Evolutionary conservation across 306 rosid species (phyloP).

Genomic region (Dryas drummondii): DNA sequence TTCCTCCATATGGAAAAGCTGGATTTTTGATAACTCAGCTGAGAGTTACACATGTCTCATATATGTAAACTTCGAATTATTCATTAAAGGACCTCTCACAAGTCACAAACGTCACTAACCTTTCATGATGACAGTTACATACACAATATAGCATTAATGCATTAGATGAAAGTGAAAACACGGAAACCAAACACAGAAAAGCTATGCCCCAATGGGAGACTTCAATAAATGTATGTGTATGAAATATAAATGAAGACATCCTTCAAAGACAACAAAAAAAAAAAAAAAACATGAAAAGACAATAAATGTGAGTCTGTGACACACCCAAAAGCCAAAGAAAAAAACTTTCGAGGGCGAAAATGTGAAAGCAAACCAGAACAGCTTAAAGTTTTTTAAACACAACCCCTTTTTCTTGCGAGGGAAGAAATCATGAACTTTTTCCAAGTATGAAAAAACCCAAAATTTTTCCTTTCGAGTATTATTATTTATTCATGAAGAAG

Average conservation of each 20-base stretch:
- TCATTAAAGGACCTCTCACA: conserved; percentile 34
- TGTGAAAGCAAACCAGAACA: not conserved
- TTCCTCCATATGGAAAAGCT: conserved; percentile 9
- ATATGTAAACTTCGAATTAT: not conserved
- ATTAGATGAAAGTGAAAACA: conserved; percentile 36
- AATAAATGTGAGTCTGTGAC: not conserved
- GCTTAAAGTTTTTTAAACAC: not conserved
- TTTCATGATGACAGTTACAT: not conserved
- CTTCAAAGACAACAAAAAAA: not conserved
- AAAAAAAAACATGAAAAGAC: not conserved
- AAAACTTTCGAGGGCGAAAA: not conserved
- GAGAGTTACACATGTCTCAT: conserved; percentile 14
- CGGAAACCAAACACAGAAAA: conserved; percentile 13
- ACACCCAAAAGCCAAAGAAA: not conserved
- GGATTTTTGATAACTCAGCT: conserved; percentile 29
- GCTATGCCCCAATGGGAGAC: conserved; percentile 17
- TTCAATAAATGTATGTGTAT: not conserved
- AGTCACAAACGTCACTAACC: conserved; percentile 37
- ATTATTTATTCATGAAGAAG: not conserved
- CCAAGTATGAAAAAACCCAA: not conserved
- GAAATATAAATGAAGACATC: no score
- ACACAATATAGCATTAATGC: conserved; percentile 9
- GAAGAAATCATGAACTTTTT: not conserved
- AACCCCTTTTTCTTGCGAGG: not conserved
- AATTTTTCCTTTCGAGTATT: not conserved